Evolutionary conservation across 208 protist species (phyloP).

Genomic region (Naegleria fowleri): DNA sequence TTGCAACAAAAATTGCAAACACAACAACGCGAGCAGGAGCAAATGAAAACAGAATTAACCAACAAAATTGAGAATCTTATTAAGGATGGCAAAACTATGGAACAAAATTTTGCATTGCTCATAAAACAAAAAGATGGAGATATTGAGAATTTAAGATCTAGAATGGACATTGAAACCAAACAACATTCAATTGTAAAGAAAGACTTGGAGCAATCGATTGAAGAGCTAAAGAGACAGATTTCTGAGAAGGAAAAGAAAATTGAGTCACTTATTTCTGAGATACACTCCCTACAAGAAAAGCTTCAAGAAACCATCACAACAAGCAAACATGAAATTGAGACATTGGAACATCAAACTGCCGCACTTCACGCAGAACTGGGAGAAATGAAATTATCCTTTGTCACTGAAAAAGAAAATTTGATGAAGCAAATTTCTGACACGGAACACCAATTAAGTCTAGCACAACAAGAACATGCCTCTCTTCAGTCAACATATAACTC

Average conservation of each 20-base stretch:
- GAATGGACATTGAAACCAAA: neutral
- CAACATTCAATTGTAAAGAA: neutral
- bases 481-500: no score
- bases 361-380: no score
- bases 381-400: no score
- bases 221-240: neutral
- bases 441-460: no score
- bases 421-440: no score
- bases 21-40: neutral
- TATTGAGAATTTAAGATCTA: neutral
- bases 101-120: neutral
- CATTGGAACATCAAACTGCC: neutral
- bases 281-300: neutral
- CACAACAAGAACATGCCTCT: no score
- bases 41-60: neutral
- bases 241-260: neutral
- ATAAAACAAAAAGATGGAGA: neutral
- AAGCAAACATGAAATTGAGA: neutral
- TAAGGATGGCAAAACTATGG: neutral
- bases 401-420: no score
- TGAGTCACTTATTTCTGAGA: neutral
- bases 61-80: neutral
- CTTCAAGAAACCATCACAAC: neutral
- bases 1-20: neutral
- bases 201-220: neutral